Evolutionary conservation across 305 asterid genomes (phyloP).

Genomic region (Fraxinus sp.): DNA sequence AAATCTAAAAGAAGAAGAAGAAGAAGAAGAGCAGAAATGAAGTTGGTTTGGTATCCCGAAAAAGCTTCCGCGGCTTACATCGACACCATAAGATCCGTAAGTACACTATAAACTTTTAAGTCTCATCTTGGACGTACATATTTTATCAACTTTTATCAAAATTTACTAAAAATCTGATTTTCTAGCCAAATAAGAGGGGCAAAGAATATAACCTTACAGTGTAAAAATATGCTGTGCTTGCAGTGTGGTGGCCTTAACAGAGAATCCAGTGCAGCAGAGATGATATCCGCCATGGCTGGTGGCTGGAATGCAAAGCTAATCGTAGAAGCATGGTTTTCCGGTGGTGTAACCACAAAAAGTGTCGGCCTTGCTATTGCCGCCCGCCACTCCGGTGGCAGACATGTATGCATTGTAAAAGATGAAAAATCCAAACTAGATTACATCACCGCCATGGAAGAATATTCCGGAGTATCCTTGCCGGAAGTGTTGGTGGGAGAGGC

Average conservation of each 20-base stretch:
- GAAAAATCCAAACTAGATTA: slow-evolving; percentile 30
- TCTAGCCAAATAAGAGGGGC: neutral
- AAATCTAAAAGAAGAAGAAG: neutral
- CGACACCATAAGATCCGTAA: slow-evolving; percentile 37
- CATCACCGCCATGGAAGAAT: slow-evolving; percentile 25
- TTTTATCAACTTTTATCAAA: too few species aligned
- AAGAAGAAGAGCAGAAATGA: slow-evolving; percentile 24
- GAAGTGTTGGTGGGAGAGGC: slow-evolving; percentile 36
- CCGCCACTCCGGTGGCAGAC: slow-evolving; percentile 35
- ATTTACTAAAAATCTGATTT: neutral
- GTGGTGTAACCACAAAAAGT: slow-evolving; percentile 22
- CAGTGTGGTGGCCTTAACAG: slow-evolving; percentile 23
- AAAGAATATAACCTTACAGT: neutral
- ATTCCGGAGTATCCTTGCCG: slow-evolving; percentile 12
- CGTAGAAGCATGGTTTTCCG: slow-evolving; percentile 37
- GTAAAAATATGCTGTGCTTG: neutral
- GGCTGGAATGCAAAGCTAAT: slow-evolving; percentile 41
- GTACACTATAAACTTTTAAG: neutral
- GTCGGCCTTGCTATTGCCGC: slow-evolving; percentile 32
- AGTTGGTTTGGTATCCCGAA: slow-evolving; percentile 41
- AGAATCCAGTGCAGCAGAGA: slow-evolving; percentile 33
- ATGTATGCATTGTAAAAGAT: slow-evolving; percentile 34
- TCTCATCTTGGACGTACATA: neutral
- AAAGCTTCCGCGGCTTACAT: slow-evolving; percentile 35
- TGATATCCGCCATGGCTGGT: slow-evolving; percentile 44